phyloP scores from a whole-genome alignment of 164 flowering plant genomes.

The Dillenia turbinata region DNA sequence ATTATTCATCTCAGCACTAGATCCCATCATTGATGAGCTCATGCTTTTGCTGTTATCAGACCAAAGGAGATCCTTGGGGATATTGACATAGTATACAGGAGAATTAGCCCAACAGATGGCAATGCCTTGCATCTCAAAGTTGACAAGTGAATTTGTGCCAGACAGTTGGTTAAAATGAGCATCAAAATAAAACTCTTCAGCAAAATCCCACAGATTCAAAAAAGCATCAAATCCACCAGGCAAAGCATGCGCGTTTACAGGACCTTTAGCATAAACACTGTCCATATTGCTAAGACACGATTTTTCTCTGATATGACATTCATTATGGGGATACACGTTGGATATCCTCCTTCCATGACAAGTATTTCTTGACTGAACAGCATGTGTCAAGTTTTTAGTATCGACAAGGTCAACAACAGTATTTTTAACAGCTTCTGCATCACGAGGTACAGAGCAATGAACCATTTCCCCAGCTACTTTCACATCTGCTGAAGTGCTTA shows the following conservation, averaged over 20 bases:
- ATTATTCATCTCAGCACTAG: constrained; percentile 13
- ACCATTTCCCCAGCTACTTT: constrained; percentile 14
- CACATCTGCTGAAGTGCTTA: constrained; percentile 17
- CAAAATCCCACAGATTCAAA: constrained; percentile 74
- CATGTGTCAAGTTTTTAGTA: constrained; percentile 9
- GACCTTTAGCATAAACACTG: constrained; percentile 44
- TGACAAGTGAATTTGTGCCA: constrained; percentile 35
- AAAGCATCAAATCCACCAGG: constrained; percentile 85
- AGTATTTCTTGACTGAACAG: constrained; percentile 10
- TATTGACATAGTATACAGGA: constrained; percentile 76
- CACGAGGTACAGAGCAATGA: constrained; percentile 9
- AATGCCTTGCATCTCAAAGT: constrained; percentile 84
- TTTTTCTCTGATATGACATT: constrained; percentile 11
- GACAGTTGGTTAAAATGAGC: constrained; percentile 63
- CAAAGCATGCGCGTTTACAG: constrained; percentile 45
- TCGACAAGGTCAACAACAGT: constrained; percentile 8
- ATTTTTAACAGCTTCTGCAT: constrained; percentile 12
- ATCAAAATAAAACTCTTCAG: constrained; percentile 77
- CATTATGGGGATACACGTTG: constrained; percentile 14
- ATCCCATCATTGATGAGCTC: constrained; percentile 6
- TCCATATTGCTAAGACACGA: constrained; percentile 7
- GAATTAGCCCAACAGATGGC: constrained; percentile 93
- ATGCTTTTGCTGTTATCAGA: constrained; percentile 20
- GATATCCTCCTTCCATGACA: constrained; percentile 12
- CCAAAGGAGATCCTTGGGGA: constrained; percentile 67